Base-by-base conservation (phyloP, 2,329 filamentous ascomycete species). In the Colletotrichum eremochloae region DNA sequence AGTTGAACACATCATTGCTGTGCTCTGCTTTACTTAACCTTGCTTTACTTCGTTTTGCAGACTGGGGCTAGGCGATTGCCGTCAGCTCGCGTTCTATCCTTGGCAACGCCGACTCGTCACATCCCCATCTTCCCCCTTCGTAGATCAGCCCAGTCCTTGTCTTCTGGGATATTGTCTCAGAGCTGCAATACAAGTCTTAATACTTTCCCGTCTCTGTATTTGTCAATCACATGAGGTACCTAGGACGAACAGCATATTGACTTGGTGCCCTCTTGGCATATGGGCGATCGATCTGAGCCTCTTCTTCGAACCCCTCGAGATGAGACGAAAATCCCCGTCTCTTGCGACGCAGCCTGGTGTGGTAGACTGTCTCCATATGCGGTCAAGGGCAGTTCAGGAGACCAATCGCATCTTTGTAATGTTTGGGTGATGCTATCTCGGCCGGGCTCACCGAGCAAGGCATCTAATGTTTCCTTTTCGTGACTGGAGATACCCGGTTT, bases 301-400 rank as follows among this genome's bases (percentile, higher is more conserved):
- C 11, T 60, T 44, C n/a, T 9, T 60, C 57, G 36, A 33, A 20
- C 9, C 3, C 36, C 5, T 11, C 24, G 29, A 38, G 11, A n/a
- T 57, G 68, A 57, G n/a, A 71, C 63, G 18, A 8, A 40, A 66
- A 61, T 61, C 63, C 42, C 33, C 56, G 31, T 24, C 52, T 29
- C 31, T 44, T 31, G 31, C 63, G 31, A 48, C n/a, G 33, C 31
- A 24, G 8, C 53, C 31, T 36, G 8, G n/a, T 71, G 48, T 62
- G 40, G 60, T 55, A 31, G 48, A 31, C 56, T 62, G 56, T 44
- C n/a, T 60, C 57, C 38, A 57, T 14, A 33, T 8, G 38, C 46
- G 11, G 63, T 56, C 57, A 67, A 50, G 29, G 14, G 61, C 42
- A 40, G 48, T 48, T 56, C 48, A 36, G 50, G 33, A 42, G 48